Evolutionary conservation across 225 moss, liverwort and hornwort genomes (phyloP).

Genomic region (Physcomitrellopsis africana): DNA sequence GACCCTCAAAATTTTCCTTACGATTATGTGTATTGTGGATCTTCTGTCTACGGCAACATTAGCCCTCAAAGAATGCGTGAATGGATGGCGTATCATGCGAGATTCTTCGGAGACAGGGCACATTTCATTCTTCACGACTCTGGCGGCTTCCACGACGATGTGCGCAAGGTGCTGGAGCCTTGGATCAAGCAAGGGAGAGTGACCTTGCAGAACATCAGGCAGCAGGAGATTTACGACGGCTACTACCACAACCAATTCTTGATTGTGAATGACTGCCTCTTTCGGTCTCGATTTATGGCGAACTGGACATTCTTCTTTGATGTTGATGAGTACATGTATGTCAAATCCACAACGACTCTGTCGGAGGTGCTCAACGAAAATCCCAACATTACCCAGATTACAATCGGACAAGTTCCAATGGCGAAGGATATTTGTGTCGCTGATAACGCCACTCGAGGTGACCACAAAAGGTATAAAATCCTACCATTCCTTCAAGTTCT

Average conservation of each 20-base stretch:
- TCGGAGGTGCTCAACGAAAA: conserved; percentile 33
- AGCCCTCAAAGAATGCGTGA: conserved; percentile 61
- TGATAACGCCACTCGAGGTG: conserved; percentile 32
- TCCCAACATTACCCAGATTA: conserved; percentile 44
- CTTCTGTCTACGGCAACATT: conserved; percentile 49
- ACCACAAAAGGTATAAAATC: conserved; percentile 32
- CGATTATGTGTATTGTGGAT: conserved; percentile 59
- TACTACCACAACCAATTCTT: conserved; percentile 56
- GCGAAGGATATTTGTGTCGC: conserved; percentile 45
- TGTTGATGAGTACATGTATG: conserved; percentile 63
- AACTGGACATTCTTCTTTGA: conserved; percentile 71
- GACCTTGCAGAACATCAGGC: conserved; percentile 47
- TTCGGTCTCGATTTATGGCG: conserved; percentile 54
- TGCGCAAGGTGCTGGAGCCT: conserved; percentile 54
- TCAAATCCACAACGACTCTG: conserved; percentile 30
- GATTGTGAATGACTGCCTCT: conserved; percentile 60
- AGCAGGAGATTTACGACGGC: conserved; percentile 54
- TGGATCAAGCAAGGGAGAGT: conserved; percentile 55
- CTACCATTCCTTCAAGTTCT: background rate
- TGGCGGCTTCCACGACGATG: conserved; percentile 51
- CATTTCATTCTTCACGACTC: conserved; percentile 59
- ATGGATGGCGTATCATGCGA: conserved; percentile 65
- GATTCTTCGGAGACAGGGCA: conserved; percentile 43
- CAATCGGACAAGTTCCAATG: conserved; percentile 49
- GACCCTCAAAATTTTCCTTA: conserved; percentile 41